phyloP scores from a whole-genome alignment of 2,329 filamentous ascomycete genomes.

The Penicillium sp. region DNA sequence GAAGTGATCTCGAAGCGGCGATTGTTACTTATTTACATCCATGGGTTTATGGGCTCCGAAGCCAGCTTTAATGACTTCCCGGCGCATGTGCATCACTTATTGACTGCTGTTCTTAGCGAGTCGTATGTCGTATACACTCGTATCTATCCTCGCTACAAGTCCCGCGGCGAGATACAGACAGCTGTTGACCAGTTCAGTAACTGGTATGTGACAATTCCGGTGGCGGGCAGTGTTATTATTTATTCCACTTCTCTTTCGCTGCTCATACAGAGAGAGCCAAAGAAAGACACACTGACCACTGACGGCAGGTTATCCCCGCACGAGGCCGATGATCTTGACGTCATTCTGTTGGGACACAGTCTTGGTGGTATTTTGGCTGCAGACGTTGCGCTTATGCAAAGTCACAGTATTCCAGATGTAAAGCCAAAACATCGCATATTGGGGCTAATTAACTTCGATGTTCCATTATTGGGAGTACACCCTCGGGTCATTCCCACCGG shows the following conservation, averaged over 20 bases:
- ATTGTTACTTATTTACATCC: conserved; percentile 78
- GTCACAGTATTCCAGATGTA: not conserved
- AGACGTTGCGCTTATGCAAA: conserved; percentile 68
- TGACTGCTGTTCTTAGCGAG: conserved; percentile 66
- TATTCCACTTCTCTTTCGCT: not conserved
- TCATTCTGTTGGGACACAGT: conserved; percentile 82
- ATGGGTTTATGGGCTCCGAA: conserved; percentile 88
- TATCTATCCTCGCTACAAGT: conserved; percentile 49
- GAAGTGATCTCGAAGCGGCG: conserved; percentile 17
- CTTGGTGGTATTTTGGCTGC: conserved; percentile 87
- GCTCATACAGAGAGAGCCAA: not conserved
- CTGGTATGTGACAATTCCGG: conserved; percentile 54
- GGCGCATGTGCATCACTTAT: conserved; percentile 76
- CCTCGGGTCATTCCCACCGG: conserved; percentile 83
- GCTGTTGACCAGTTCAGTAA: conserved; percentile 80
- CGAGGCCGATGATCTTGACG: conserved; percentile 71
- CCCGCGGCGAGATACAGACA: conserved; percentile 53
- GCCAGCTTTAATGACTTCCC: conserved; percentile 87
- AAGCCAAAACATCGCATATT: conserved; percentile 68
- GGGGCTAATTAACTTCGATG: conserved; percentile 80
- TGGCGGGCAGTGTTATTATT: not conserved
- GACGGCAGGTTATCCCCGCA: conserved; percentile 68
- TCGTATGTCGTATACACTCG: conserved; percentile 84
- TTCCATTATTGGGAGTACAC: conserved; percentile 84
- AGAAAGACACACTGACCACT: not conserved